A percentile compares a stretch with the other conserved stretches of the same genome.
phyloP scores from a whole-genome alignment of 73 alveolate species.

The Tetrahymena malaccensis region DNA sequence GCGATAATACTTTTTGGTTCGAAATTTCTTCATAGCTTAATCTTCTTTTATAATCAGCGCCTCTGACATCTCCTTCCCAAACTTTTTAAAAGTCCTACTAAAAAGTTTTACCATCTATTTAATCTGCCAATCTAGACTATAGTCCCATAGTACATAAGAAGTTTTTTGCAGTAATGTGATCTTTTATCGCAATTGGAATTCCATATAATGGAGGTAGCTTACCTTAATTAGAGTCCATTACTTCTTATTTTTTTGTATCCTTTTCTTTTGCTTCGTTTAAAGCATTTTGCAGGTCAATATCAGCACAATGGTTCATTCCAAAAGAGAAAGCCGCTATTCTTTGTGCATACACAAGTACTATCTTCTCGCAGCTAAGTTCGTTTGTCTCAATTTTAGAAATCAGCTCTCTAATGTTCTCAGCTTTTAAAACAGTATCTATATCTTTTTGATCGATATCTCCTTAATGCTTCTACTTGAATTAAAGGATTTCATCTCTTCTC shows the following conservation, averaged over 20 bases:
- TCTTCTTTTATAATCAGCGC: background rate
- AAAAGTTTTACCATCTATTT: background rate
- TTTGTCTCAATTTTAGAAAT: background rate
- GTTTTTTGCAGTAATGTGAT: background rate
- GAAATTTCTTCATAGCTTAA: background rate
- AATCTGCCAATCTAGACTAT: background rate
- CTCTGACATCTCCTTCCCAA: background rate
- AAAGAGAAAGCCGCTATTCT: background rate
- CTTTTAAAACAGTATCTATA: background rate
- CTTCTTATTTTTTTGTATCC: background rate
- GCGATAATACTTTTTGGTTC: background rate
- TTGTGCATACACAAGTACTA: background rate
- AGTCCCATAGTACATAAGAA: background rate
- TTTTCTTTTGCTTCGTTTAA: background rate
- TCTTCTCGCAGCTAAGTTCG: background rate
- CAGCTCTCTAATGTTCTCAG: background rate
- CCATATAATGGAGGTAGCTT: background rate
- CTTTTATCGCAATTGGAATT: background rate
- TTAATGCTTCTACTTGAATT: background rate
- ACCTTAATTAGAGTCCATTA: background rate
- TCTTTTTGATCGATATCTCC: background rate
- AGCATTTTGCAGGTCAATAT: background rate
- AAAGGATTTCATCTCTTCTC: background rate
- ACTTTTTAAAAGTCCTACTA: background rate
- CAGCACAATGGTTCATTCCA: background rate